Conservation (phyloP, 305 asterid species). For the Ruellia speciosa region DNA sequence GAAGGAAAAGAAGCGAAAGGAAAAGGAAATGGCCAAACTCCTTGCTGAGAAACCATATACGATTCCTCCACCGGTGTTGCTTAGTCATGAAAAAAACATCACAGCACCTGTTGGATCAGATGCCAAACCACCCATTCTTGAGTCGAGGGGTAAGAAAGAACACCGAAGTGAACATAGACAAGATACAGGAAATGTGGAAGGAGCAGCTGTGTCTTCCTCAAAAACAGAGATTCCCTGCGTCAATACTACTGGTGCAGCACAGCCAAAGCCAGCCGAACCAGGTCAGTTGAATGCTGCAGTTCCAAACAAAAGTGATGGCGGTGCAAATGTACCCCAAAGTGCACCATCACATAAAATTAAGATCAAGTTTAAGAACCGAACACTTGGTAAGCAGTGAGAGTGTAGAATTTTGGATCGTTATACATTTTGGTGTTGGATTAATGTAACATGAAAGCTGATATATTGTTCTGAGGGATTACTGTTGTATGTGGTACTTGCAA, state of each 20-base stretch:
- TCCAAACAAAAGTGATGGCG: conserved; percentile 29
- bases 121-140: conserved; percentile 17
- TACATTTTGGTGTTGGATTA: too few relatives aligned
- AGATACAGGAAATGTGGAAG: conserved; percentile 20
- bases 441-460: too few relatives aligned
- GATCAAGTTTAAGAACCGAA: conserved; percentile 69
- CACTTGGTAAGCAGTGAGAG: conserved; percentile 31
- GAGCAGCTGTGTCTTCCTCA: conserved; percentile 14
- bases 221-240: conserved; percentile 21
- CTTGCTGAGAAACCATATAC: conserved; percentile 36
- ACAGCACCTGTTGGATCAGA: conserved; percentile 17
- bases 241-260: conserved; percentile 17
- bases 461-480: too few relatives aligned
- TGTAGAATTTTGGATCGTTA: too few relatives aligned
- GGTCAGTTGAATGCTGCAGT: conserved; percentile 29
- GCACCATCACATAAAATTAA: conserved; percentile 58
- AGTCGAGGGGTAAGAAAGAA: conserved; percentile 15
- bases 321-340: conserved; percentile 32
- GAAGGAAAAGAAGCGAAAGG: conserved; percentile 86
- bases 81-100: conserved; percentile 25
- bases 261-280: conserved; percentile 25
- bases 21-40: conserved; percentile 72
- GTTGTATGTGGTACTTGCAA: too few relatives aligned
- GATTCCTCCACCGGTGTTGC: conserved; percentile 22
- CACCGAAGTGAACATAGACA: conserved; percentile 25